Base-by-base conservation (phyloP, 2,329 filamentous ascomycete genomes). In the Lecanicillium sp. region DNA sequence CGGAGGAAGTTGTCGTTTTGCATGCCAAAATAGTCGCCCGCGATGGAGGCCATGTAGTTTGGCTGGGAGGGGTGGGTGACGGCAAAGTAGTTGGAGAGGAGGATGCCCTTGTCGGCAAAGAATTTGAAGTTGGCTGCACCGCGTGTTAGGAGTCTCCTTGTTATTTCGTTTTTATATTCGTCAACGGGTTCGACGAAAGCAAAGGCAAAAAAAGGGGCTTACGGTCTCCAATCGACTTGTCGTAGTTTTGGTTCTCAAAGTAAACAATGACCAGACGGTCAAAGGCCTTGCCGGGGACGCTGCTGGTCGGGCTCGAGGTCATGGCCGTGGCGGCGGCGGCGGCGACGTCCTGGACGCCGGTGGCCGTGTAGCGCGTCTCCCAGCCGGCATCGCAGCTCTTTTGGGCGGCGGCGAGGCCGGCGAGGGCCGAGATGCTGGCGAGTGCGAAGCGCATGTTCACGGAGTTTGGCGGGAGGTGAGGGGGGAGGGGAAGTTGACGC, bases 181-280 rank as follows among this genome's bases (percentile, higher is more conserved):
- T 36, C 3, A 36, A 29, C 20, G 1, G 19, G 10, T 11, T 9
- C 11, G 7, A 35, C 7, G n/a, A 14, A 12, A n/a, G 11, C n/a
- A 15, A 19, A 8, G 38, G 23, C 8, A 38, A 15, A 24, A 11
- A 41, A 9, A 32, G 12, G 14, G 14, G 68, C 75, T 59, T 59
- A 79, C 76, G 73, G 62, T 90, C 84, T 14, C 73, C 76, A 30
- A 70, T 69, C 2, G 85, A 80, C 58, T 81, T 77, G 44, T 79
- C 74, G 55, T 78, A 90, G 64, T 83, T 75, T 41, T 82, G 86
- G 62, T 90, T 90, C 69, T 90, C 87, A 40, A 89, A 74, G 82
- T 84, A 90, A 63, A 90, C 81, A 49, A 81, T 77, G 48, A 81
- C 80, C 52, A 87, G 78, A 14, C 86, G 80, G 60, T 89, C 77